Conservation (phyloP, 2,329 filamentous ascomycete genomes). For the Fusarium sororula region DNA sequence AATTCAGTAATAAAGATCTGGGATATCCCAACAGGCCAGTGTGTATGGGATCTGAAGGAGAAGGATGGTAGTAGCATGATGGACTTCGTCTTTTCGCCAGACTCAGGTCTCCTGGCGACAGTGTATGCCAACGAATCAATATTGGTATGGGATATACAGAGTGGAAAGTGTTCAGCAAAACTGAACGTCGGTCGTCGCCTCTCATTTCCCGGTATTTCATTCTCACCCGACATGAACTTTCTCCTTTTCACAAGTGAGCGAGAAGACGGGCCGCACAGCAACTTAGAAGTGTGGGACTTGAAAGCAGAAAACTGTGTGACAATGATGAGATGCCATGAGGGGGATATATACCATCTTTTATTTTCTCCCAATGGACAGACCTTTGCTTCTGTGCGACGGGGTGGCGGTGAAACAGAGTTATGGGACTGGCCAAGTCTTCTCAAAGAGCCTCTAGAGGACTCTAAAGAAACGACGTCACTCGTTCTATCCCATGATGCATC, state of each 20-base stretch:
- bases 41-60: not conserved
- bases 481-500: not conserved
- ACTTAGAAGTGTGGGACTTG: not conserved
- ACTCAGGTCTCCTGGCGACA: not conserved
- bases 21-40: not conserved
- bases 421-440: not conserved
- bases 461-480: accelerated
- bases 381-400: accelerated
- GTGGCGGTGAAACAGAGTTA: not conserved
- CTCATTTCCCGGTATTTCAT: accelerated
- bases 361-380: not conserved
- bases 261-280: too few relatives aligned
- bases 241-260: not conserved
- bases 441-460: not conserved
- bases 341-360: accelerated
- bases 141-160: not conserved
- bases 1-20: not conserved
- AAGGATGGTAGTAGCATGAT: accelerated
- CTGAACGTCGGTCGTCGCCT: accelerated
- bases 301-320: too few relatives aligned
- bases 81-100: not conserved
- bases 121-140: accelerated
- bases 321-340: too few relatives aligned
- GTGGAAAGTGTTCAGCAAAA: not conserved
- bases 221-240: not conserved